phyloP scores from a whole-genome alignment of 768 basidiomycete species.

The Ephemerocybe angulata region DNA sequence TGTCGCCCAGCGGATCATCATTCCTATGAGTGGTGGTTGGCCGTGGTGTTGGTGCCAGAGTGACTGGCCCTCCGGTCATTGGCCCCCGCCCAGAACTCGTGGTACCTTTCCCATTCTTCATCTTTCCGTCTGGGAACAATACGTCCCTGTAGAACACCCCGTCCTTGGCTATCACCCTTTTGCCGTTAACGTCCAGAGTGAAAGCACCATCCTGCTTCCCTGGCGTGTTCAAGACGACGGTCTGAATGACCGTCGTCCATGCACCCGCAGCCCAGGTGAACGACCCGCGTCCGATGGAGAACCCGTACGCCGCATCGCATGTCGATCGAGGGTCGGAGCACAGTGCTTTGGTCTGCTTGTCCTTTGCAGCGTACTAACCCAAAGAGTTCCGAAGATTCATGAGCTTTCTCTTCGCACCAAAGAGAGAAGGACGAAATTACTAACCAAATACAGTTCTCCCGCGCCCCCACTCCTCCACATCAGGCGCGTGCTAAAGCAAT shows the following conservation, averaged over 20 bases:
- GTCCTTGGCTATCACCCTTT: conserved; percentile 43
- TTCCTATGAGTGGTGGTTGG: neutral
- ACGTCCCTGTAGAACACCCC: conserved; percentile 64
- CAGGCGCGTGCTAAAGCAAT: conserved; percentile 80
- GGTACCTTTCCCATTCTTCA: conserved; percentile 4
- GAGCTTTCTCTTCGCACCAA: neutral
- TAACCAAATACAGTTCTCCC: conserved; percentile 75
- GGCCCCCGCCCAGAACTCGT: neutral
- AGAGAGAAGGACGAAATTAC: conserved; percentile 18
- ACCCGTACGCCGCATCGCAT: conserved; percentile 65
- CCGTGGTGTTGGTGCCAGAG: conserved; percentile 6
- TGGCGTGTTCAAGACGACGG: conserved; percentile 69
- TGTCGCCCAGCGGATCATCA: conserved; percentile 10
- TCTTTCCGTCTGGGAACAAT: conserved; percentile 5
- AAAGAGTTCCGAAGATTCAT: neutral
- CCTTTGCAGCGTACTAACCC: conserved; percentile 69
- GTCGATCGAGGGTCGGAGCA: conserved; percentile 58
- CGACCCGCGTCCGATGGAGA: conserved; percentile 71
- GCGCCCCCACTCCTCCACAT: conserved; percentile 74
- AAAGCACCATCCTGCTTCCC: conserved; percentile 67
- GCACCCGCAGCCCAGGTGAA: conserved; percentile 58
- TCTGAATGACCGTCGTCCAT: conserved; percentile 75
- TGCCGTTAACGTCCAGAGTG: conserved; percentile 59
- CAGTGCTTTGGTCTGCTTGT: conserved; percentile 56
- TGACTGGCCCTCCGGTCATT: conserved; percentile 1